phyloP scores from a whole-genome alignment of 441 rosid species.

The Syzygium syzygioides region DNA sequence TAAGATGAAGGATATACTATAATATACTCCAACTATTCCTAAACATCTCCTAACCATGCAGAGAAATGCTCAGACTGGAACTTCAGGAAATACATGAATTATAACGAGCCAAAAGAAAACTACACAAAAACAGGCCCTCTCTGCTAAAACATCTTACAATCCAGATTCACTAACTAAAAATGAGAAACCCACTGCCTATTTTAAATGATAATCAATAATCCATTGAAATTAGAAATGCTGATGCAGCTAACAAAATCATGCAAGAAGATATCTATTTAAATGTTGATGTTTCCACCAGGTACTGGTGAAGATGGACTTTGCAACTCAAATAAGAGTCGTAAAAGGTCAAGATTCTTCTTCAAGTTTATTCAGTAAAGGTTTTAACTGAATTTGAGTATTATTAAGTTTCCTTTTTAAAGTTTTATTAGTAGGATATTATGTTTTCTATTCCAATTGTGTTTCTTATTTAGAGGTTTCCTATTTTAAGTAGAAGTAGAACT shows the following conservation, averaged over 20 bases:
- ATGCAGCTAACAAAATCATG: neutral
- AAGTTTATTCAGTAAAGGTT: neutral
- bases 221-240: neutral
- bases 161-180: neutral
- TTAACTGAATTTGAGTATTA: neutral
- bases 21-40: neutral
- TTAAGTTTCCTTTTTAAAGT: neutral
- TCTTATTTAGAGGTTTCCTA: neutral
- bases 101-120: neutral
- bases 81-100: neutral
- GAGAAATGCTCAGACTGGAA: neutral
- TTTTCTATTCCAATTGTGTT: neutral
- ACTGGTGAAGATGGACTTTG: neutral
- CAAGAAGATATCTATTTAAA: neutral
- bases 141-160: neutral
- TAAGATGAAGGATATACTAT: neutral
- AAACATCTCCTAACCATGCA: neutral
- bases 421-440: neutral
- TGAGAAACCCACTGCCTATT: neutral
- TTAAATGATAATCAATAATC: neutral
- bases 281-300: neutral
- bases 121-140: neutral
- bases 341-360: neutral
- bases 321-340: neutral
- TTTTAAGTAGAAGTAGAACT: neutral